phyloP scores from a whole-genome alignment of 1,139 yeast species.

The Magnusiomyces magnusii region DNA sequence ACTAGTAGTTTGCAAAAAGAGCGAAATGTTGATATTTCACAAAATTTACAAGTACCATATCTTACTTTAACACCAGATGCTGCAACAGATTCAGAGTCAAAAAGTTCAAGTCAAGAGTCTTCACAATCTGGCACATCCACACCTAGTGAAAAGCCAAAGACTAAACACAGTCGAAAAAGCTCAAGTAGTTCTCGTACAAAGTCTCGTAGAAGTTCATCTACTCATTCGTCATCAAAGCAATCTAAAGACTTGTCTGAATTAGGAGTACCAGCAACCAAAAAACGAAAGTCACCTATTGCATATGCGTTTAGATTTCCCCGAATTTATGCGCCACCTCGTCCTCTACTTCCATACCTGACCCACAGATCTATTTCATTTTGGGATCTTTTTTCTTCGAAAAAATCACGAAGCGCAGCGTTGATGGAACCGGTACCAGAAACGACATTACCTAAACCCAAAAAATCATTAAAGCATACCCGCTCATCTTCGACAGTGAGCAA shows the following conservation, averaged over 20 bases:
- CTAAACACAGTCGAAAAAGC: not conserved
- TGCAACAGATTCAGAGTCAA: not conserved
- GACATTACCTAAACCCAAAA: not conserved
- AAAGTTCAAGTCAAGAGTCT: not conserved
- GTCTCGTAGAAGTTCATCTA: not conserved
- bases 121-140: not conserved
- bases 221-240: not conserved
- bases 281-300: conserved; percentile 6
- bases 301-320: conserved; percentile 4
- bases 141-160: not conserved
- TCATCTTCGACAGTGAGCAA: not conserved
- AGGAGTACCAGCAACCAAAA: not conserved
- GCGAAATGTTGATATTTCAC: not conserved
- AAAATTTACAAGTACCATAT: not conserved
- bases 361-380: not conserved
- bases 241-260: not conserved
- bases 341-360: conserved; percentile 3
- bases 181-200: not conserved
- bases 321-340: conserved; percentile 5
- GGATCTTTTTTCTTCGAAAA: not conserved
- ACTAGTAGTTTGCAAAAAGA: not conserved
- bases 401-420: not conserved
- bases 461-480: not conserved
- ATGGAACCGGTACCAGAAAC: not conserved
- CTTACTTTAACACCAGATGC: not conserved